Base-by-base conservation (phyloP, 164 flowering plant genomes). In the Santalum album region DNA sequence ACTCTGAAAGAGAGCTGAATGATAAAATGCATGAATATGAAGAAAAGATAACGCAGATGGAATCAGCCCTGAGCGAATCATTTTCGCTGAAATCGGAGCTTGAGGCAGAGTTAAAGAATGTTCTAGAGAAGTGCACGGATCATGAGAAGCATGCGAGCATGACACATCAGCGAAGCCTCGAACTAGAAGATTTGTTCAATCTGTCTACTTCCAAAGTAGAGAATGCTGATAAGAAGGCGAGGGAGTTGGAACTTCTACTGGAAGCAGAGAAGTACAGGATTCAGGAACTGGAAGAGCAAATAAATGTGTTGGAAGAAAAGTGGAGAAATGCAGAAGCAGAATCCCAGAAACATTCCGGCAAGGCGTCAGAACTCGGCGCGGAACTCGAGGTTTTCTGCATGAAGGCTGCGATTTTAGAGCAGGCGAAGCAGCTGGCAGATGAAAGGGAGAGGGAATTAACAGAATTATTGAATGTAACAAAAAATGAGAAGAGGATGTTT, bases 221-320 rank as follows among this genome's bases (percentile, higher is more conserved):
- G 60, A 83, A 72, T 48, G 68, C 89, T 42, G 70, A 61, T 5
- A 86, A 75, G 55, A 86, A 65, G 72, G 80, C 54, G 19, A 61
- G 66, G 35, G 96, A 92, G 56, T 45, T 92, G 64, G 95, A 89
- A 67, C 51, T 80, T 51, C 58, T 83, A 43, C 65, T 85, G 23
- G 84, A 82, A 66, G 54, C 86, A 16, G 80, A 86, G 61, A 82
- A 82, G 46, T 59, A 71, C 68, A 81, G 79, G 63, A 72, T 78
- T 35, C 80, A 73, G 58, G 95, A 91, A 65, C 87, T 88, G 36
- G 92, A 91, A 60, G 92, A 79, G 45, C 86, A 84, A 62, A 65
- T 80, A 62, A 66, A 56, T 43, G 24, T 67, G 21, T 59, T 83
- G 53, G 88, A 82, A 47, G 70, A 72, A 56, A 87, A 79, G 61